Base-by-base conservation (phyloP, 2,329 filamentous ascomycete species). In the Eutypella sp. region DNA sequence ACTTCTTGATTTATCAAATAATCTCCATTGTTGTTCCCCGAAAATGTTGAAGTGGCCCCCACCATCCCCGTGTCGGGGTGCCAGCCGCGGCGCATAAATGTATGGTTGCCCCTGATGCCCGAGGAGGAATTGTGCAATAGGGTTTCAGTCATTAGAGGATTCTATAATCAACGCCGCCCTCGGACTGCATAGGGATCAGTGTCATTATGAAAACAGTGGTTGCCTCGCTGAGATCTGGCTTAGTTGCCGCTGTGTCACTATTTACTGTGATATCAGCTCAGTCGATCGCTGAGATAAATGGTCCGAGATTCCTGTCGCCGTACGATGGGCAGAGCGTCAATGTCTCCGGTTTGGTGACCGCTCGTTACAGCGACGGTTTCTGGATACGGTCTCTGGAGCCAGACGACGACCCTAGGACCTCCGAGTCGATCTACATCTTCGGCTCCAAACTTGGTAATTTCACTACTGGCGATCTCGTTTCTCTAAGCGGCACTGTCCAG, bases 401-500 rank as follows among this genome's bases (percentile, higher is more conserved):
- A 1, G 78, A 84, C 57, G 61, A 70, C 40, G 75, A 82, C 57
- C 59, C 67, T 13, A 67, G 69, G 40, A 82, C 80, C 2, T 87
- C 82, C 1, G 81, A 85, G 58, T 80, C 80, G 2, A 61, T 88
- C 49, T 87, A 84, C 55, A 75, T 88, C 34, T 88, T 76, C 57
- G 73, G 78, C 51, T 71, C 68, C 52, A 66, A 67, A 5, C 71
- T 78, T 2, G 65, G 83, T 40, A 72, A 73, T 7, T 75, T 84
- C 9, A 47, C 24, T 11, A 51, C 56, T 7, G 85, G 84, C 41
- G 81, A 87, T 54, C 66, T 82, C 42, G 68, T 88, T 50, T 73
- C 74, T 0, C 63, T 89, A 3, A 70, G 76, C 44, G 84, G 81
- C 31, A 73, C 69, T 40, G 76, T 88, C 13, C 58, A 69, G 25